Base-by-base conservation (phyloP, 2,329 filamentous ascomycete species). In the Byssochlamys sp. region DNA sequence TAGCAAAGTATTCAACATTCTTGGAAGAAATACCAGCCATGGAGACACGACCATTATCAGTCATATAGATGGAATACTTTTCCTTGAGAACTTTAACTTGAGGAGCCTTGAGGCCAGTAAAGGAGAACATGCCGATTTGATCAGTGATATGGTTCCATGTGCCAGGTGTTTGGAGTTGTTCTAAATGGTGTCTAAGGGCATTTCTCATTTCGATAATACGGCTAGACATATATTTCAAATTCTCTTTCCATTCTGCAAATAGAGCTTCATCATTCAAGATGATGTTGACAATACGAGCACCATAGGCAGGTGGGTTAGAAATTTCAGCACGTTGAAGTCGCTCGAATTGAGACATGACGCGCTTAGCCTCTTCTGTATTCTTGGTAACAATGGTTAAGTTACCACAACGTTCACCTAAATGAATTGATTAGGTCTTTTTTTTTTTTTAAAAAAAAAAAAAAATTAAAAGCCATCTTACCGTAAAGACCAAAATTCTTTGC, bases 91-190 rank as follows among this genome's bases (percentile, higher is more conserved):
- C 62, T 56, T 61, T 55, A 11, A 81, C 78, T 48, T 81, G 75
- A 2, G 69, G 58, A 35, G 73, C 70, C 3, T 59, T 75, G 28
- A 82, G 66, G 0, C 80, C 80, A 1, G 78, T 73, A 56, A 95
- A 97, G 69, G 87, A 91, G 79, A 97, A 97, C 92, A 97, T 97
- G 77, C 92, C 92, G 66, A 96, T 96, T 80, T 97, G 92, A 66
- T 94, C 88, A 26, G 91, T 94, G 31, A 33, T 33, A 10, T 33
- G 31, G 2, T 7, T 10, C 31, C 31, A 33, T 10, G 73, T 88
- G 33, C 91, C 92, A 0, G 91, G 91, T 0, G 91, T 96, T 45
- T 82, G 84, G 61, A 90, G 79, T 69, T 85, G 83, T 74, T 94
- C 90, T 19, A 96, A 83, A 77, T 90, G 89, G 52, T 78, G 77